These are phyloP conservation scores for Cercospora sp. DNA, from an alignment of 2,329 filamentous ascomycete species.

Conservation along the genomic window DNA sequence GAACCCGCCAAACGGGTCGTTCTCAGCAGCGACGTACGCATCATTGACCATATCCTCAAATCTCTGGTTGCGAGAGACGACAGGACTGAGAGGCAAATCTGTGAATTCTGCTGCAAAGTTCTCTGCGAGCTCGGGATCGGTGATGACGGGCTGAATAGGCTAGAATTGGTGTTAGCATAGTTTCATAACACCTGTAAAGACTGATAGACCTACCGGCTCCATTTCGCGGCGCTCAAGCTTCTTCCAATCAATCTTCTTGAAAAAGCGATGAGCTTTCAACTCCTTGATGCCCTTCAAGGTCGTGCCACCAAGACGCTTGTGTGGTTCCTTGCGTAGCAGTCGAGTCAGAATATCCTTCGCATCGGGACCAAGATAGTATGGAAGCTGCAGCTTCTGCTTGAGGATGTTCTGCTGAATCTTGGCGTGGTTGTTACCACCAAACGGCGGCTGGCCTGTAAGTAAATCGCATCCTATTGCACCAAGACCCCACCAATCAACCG, in stretches of 20 bases:
- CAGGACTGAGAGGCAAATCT: constrained; percentile 75
- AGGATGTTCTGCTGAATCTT: constrained; percentile 97
- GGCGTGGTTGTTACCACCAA: constrained; percentile 84
- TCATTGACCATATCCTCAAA: constrained; percentile 27
- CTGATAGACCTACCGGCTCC: constrained; percentile 54
- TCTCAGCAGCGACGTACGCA: constrained; percentile 33
- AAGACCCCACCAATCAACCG: constrained; percentile 98
- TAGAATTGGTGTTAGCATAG: constrained; percentile 16
- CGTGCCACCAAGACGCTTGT: constrained; percentile 81
- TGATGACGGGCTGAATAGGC: constrained; percentile 90
- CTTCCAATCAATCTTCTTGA: constrained; percentile 94
- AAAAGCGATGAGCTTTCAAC: constrained; percentile 93
- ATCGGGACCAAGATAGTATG: constrained; percentile 87
- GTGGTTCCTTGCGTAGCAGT: constrained; percentile 86
- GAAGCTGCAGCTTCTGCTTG: constrained; percentile 83
- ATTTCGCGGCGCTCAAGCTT: constrained; percentile 78
- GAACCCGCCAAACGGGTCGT: constrained; percentile 55
- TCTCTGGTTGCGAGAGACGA: constrained; percentile 45
- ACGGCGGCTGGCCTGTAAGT: constrained; percentile 88
- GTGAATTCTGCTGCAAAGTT: constrained; percentile 97
- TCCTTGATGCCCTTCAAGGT: constrained; percentile 84
- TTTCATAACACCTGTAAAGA: no score
- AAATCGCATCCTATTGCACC: constrained; percentile 90
- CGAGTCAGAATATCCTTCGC: constrained; percentile 92
- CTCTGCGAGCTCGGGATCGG: constrained; percentile 91